Evolutionary conservation across 148 eudicot genomes (phyloP).

Genomic region (Pouteria glomerata): DNA sequence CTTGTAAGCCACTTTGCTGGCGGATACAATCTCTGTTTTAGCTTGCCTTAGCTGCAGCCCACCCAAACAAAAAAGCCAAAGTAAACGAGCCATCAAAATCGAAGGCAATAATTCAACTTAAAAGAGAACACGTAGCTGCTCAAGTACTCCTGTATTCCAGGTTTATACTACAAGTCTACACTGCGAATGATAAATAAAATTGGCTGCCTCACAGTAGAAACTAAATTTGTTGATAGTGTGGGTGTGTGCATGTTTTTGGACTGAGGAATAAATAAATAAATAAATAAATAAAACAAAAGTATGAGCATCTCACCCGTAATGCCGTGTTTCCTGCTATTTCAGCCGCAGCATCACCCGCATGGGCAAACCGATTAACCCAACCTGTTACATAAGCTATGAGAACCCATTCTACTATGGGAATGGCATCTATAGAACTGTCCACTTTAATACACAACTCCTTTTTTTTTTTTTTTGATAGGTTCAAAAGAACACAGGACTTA

Average conservation of each 20-base stretch:
- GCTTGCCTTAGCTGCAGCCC: constrained; percentile 80
- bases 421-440: not conserved
- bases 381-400: constrained; percentile 39
- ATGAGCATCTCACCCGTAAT: constrained; percentile 47
- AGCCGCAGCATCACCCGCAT: constrained; percentile 94
- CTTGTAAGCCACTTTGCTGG: constrained; percentile 87
- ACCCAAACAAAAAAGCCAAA: not conserved
- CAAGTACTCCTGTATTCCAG: not conserved
- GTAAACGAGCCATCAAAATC: not conserved
- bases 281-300: not conserved
- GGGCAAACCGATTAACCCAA: constrained; percentile 95
- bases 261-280: not conserved
- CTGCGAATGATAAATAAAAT: not conserved
- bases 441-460: not conserved
- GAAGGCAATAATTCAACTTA: not conserved
- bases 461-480: not conserved
- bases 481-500: not conserved
- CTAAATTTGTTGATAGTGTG: not conserved
- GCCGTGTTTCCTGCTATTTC: constrained; percentile 95
- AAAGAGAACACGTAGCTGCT: not conserved
- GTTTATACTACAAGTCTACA: not conserved
- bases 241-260: not conserved
- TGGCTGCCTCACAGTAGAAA: not conserved
- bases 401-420: not conserved
- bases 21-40: constrained; percentile 83